Evolutionary conservation across 192 early-diverging fungal species (phyloP).

Genomic region (Coemansia erecta): DNA sequence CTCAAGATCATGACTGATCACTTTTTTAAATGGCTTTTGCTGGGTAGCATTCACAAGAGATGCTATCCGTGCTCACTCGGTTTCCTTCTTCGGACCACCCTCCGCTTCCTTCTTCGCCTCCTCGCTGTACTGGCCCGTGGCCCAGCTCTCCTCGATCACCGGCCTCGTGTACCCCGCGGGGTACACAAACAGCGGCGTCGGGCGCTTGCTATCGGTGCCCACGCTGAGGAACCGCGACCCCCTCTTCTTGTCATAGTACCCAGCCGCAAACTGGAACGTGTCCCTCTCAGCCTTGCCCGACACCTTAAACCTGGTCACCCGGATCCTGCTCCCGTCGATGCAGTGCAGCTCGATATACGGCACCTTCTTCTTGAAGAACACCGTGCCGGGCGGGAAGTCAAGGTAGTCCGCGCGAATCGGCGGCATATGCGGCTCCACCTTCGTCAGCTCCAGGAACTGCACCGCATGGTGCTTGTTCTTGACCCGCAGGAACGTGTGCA

Average conservation of each 20-base stretch:
- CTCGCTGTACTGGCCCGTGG: background rate
- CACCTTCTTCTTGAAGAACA: slow-evolving; percentile 16
- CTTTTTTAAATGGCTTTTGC: too few relatives aligned
- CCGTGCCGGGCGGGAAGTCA: slow-evolving; percentile 19
- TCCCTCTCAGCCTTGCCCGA: slow-evolving; percentile 27
- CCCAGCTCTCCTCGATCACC: background rate
- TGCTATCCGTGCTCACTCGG: too few relatives aligned
- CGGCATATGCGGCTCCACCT: background rate
- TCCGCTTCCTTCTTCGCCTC: background rate
- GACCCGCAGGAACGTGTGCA: slow-evolving; percentile 29
- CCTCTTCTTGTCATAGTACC: slow-evolving; percentile 27
- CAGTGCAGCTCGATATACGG: slow-evolving; percentile 33
- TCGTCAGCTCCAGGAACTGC: slow-evolving; percentile 24
- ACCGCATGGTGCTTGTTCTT: slow-evolving; percentile 34
- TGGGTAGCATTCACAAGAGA: too few relatives aligned
- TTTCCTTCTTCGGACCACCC: background rate
- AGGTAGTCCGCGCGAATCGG: slow-evolving; percentile 16
- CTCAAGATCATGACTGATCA: too few relatives aligned
- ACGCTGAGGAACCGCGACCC: slow-evolving; percentile 12
- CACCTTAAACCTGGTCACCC: slow-evolving; percentile 23
- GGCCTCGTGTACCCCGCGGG: slow-evolving; percentile 17
- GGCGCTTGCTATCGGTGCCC: slow-evolving; percentile 5
- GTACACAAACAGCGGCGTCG: slow-evolving; percentile 26
- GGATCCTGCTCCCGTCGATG: slow-evolving; percentile 35
- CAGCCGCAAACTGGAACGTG: slow-evolving; percentile 28